phyloP scores from a whole-genome alignment of 495 filamentous ascomycete species.

The Neurospora sp. region DNA sequence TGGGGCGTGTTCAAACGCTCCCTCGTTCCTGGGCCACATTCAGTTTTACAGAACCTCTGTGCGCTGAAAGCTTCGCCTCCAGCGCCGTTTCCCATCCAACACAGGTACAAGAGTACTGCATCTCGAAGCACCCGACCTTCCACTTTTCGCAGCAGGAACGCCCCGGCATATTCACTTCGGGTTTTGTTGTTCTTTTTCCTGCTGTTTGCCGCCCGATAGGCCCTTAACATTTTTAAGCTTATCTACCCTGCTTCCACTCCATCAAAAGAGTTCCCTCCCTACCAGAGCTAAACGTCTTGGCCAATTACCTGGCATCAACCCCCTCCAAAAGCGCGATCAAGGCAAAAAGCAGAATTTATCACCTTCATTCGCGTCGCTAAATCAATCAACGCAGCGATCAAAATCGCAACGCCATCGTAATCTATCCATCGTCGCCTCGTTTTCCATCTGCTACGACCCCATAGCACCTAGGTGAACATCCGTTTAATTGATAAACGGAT shows the following conservation, averaged over 20 bases:
- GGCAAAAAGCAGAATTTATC: slow-evolving; percentile 24
- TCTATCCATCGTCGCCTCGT: slow-evolving; percentile 40
- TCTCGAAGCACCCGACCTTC: not conserved
- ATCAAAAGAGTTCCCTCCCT: not conserved
- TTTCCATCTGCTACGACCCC: slow-evolving; percentile 19
- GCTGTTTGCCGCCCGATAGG: slow-evolving; percentile 8
- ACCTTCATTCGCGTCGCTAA: slow-evolving; percentile 12
- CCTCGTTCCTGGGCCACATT: not conserved
- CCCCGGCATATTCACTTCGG: not conserved
- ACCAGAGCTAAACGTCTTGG: not conserved
- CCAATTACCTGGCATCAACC: not conserved
- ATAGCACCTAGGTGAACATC: slow-evolving; percentile 27
- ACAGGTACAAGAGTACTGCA: slow-evolving; percentile 1
- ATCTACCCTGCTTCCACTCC: slow-evolving; percentile 1
- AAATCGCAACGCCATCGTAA: slow-evolving; percentile 61
- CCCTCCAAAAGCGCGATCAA: slow-evolving; percentile 1
- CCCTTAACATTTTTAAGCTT: slow-evolving; percentile 21
- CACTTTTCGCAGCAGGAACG: slow-evolving; percentile 1
- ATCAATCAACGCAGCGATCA: slow-evolving; percentile 21
- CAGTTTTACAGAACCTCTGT: slow-evolving; percentile 27
- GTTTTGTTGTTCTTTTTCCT: slow-evolving; percentile 5
- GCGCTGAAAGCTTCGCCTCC: not conserved
- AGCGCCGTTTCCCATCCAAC: not conserved
- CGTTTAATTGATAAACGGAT: slow-evolving; percentile 49
- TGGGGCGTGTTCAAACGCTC: not conserved